Percentiles rank a stretch among this genome's conserved stretches.
Conservation (phyloP, 345 rosid species). For the Carallia brachiata region DNA sequence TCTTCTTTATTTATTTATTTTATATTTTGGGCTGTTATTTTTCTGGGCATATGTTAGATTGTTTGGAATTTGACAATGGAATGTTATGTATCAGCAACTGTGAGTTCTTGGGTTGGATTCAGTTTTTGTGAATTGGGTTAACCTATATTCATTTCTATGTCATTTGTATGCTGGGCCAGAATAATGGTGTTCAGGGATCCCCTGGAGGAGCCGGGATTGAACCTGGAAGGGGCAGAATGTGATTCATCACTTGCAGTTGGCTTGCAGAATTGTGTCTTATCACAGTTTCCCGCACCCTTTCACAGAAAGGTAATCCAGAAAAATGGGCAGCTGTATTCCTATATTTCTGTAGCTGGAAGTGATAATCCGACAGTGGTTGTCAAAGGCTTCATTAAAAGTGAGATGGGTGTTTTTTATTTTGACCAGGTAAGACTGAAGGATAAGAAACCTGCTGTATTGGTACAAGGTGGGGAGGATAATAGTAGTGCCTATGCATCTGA, state of each 20-base stretch:
- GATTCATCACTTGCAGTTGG: constrained; percentile 11
- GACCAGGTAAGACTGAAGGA: constrained; percentile 19
- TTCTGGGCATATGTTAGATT: too few relatives aligned
- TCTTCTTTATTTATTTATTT: too few relatives aligned
- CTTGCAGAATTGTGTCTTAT: constrained; percentile 11
- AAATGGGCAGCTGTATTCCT: constrained; percentile 18
- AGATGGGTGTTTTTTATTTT: constrained; percentile 17
- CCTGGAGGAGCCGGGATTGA: constrained; percentile 19
- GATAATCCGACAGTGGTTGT: constrained; percentile 15
- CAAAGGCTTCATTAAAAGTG: constrained; percentile 18
- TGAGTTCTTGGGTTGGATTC: too few relatives aligned
- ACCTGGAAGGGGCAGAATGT: constrained; percentile 18
- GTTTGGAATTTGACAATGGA: too few relatives aligned
- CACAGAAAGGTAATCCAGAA: constrained; percentile 12
- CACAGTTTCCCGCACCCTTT: not conserved
- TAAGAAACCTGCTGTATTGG: constrained; percentile 2
- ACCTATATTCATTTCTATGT: too few relatives aligned
- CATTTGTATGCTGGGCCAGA: too few relatives aligned
- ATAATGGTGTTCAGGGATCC: constrained; percentile 40
- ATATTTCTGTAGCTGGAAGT: constrained; percentile 20
- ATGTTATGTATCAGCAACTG: too few relatives aligned
- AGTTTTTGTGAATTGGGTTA: too few relatives aligned
- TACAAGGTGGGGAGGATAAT: constrained; percentile 24
- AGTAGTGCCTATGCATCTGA: constrained; percentile 18
- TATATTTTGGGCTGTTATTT: too few relatives aligned